A percentile compares a stretch with the other conserved stretches of the same genome.
Evolutionary conservation across 345 rosid species (phyloP).

Genomic region (Brassica nigra): DNA sequence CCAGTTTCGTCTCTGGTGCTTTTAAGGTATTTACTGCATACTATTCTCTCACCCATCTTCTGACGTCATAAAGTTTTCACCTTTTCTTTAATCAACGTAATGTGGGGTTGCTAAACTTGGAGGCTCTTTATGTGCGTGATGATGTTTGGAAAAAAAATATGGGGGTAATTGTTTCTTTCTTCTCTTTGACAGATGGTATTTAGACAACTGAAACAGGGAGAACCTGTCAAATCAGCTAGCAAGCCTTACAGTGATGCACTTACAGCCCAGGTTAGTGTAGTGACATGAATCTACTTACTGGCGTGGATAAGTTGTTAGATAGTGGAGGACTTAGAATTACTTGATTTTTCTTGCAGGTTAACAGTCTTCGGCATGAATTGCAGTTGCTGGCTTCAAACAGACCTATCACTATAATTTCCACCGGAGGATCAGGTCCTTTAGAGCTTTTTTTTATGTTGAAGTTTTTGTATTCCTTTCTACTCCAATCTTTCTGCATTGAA

Average conservation of each 20-base stretch:
- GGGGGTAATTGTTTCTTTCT: slow-evolving; percentile 10
- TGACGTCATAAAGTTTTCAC: neutral
- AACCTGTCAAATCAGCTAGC: slow-evolving; percentile 51
- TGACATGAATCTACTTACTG: neutral
- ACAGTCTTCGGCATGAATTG: slow-evolving; percentile 71
- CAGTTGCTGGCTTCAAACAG: slow-evolving; percentile 57
- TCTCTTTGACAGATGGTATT: slow-evolving; percentile 51
- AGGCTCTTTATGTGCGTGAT: neutral
- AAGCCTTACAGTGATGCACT: slow-evolving; percentile 67
- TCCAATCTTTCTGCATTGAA: neutral
- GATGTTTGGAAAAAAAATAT: neutral
- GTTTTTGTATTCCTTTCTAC: slow-evolving; percentile 1
- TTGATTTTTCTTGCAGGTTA: slow-evolving; percentile 54
- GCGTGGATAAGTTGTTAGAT: neutral
- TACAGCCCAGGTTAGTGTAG: slow-evolving; percentile 70
- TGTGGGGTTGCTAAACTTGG: neutral
- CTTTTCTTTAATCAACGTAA: neutral
- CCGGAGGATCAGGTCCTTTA: slow-evolving; percentile 62
- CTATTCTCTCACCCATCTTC: neutral
- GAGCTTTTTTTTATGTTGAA: neutral
- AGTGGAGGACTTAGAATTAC: slow-evolving; percentile 4
- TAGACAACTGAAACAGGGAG: slow-evolving; percentile 61
- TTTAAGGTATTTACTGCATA: slow-evolving; percentile 56
- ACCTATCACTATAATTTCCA: slow-evolving; percentile 71
- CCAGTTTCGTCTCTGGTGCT: slow-evolving; percentile 68